Evolutionary conservation across 192 early-diverging fungal genomes (phyloP).

Genomic region (Gaertneriomyces semiglobifer): DNA sequence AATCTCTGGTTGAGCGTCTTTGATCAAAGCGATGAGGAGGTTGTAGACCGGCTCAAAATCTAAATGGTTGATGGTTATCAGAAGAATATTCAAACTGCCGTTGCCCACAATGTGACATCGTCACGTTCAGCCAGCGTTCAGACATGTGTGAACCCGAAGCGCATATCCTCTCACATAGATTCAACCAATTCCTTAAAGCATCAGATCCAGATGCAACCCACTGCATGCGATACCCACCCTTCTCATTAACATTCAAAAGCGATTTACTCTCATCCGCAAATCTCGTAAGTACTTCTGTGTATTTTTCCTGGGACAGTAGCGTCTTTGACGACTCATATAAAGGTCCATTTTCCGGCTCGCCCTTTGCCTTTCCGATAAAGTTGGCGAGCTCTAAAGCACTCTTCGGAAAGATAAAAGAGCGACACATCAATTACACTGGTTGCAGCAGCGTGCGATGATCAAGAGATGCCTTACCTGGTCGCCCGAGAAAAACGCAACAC

Average conservation of each 20-base stretch:
- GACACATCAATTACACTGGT: conserved; percentile 6
- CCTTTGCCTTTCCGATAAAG: conserved; percentile 59
- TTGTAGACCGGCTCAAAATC: conserved; percentile 69
- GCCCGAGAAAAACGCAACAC: conserved; percentile 32
- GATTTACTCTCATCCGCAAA: conserved; percentile 55
- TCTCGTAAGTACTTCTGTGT: conserved; percentile 51
- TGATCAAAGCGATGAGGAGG: conserved; percentile 63
- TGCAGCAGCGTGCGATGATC: neutral
- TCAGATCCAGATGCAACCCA: too few species aligned
- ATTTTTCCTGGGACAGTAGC: conserved; percentile 57
- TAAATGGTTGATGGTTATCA: conserved; percentile 11
- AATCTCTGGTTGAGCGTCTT: conserved; percentile 43
- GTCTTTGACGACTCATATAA: conserved; percentile 33
- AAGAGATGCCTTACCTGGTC: conserved; percentile 12
- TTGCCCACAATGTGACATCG: too few species aligned
- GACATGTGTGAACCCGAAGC: too few species aligned
- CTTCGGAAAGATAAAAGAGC: conserved; percentile 4
- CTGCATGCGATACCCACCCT: conserved; percentile 40
- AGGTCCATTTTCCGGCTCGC: conserved; percentile 40
- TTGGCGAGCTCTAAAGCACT: conserved; percentile 63
- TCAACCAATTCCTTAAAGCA: too few species aligned
- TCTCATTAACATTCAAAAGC: conserved; percentile 56
- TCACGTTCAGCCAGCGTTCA: too few species aligned
- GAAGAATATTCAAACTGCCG: too few species aligned
- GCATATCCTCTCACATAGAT: too few species aligned